phyloP scores from a whole-genome alignment of 1,139 yeast species.

The Saccharomyces uvarum region DNA sequence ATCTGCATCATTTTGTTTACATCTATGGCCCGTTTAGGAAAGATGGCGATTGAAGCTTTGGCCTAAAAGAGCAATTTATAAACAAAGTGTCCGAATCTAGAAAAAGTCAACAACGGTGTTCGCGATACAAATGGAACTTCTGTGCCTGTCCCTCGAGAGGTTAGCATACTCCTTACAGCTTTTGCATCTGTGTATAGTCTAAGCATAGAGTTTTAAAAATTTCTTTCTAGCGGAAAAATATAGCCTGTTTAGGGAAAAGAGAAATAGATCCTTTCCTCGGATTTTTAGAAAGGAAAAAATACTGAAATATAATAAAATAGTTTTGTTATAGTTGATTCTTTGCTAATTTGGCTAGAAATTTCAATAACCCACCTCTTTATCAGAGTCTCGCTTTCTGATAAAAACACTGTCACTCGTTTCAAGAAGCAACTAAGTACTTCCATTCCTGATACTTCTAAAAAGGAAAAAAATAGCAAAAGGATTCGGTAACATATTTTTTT shows the following conservation, averaged over 20 bases:
- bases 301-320: background rate
- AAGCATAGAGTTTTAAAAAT: background rate
- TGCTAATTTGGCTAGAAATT: background rate
- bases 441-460: background rate
- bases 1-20: background rate
- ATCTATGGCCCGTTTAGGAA: background rate
- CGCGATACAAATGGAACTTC: background rate
- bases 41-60: background rate
- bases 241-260: slow-evolving; percentile 11
- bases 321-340: background rate
- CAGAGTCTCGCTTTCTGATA: background rate
- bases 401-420: background rate
- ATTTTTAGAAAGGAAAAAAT: background rate
- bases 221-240: background rate
- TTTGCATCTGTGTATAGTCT: background rate
- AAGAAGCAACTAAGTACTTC: background rate
- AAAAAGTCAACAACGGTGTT: background rate
- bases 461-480: background rate
- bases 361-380: background rate
- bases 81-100: background rate
- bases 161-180: background rate
- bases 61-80: background rate
- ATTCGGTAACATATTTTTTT: background rate
- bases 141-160: background rate
- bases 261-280: slow-evolving; percentile 8